phyloP scores from a whole-genome alignment of 352 stramenopile species.

The Phytopythium ostracodes region DNA sequence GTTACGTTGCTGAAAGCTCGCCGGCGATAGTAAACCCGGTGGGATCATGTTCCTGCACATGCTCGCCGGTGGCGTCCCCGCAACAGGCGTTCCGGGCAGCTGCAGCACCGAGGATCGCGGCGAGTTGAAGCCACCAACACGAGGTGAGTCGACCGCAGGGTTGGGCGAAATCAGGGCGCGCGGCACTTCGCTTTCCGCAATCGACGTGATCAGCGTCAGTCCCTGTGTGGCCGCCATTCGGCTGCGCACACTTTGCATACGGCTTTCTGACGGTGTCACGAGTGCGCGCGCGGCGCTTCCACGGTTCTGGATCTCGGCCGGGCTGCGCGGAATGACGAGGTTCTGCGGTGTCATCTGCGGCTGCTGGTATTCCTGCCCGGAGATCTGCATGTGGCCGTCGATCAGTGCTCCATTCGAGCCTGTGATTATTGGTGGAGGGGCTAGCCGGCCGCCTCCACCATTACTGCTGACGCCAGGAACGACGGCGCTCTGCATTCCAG shows the following conservation, averaged over 20 bases:
- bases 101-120: conserved; percentile 72
- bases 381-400: conserved; percentile 42
- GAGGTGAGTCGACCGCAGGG: conserved; percentile 78
- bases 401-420: conserved; percentile 14
- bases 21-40: conserved; percentile 55
- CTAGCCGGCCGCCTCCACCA: conserved; percentile 11
- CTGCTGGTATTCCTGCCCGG: conserved; percentile 74
- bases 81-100: conserved; percentile 59
- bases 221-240: conserved; percentile 52
- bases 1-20: conserved; percentile 80
- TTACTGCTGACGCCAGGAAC: background rate
- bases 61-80: conserved; percentile 39
- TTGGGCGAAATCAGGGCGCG: conserved; percentile 82
- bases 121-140: conserved; percentile 70
- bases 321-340: conserved; percentile 52
- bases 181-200: conserved; percentile 77
- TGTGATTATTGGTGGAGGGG: conserved; percentile 55
- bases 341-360: conserved; percentile 29
- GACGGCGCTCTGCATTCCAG: background rate
- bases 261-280: conserved; percentile 9
- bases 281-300: conserved; percentile 17
- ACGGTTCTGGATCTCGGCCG: conserved; percentile 81
- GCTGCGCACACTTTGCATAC: conserved; percentile 21
- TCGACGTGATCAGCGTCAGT: conserved; percentile 77
- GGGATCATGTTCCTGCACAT: conserved; percentile 50